Percentiles rank a stretch among this genome's conserved stretches.
phyloP scores from a whole-genome alignment of 2,329 filamentous ascomycete species.

The Teratosphaeria zuluensis region DNA sequence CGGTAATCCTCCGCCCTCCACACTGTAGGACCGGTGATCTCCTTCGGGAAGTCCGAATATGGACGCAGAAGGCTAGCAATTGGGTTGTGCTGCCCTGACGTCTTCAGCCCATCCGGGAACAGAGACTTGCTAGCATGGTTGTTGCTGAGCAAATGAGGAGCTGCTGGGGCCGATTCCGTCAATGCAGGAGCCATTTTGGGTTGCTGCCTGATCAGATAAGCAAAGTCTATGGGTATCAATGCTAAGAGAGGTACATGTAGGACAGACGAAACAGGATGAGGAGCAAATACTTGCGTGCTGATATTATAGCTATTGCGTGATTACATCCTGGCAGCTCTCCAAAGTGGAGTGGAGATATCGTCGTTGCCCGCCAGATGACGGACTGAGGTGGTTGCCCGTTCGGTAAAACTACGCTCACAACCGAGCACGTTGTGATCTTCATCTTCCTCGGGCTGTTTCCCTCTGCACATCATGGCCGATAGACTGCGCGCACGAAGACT shows the following conservation, averaged over 20 bases:
- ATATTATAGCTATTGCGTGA: neutral
- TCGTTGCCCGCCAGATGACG: neutral
- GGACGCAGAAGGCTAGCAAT: slow-evolving; percentile 55
- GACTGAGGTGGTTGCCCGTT: no score
- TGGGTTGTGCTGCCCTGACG: slow-evolving; percentile 63
- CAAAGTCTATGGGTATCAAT: neutral
- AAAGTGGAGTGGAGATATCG: neutral
- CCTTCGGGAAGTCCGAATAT: slow-evolving; percentile 60
- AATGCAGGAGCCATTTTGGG: neutral
- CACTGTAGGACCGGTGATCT: slow-evolving; percentile 62
- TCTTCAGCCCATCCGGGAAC: slow-evolving; percentile 58
- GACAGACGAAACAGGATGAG: neutral
- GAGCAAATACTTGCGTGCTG: neutral
- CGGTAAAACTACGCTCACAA: neutral
- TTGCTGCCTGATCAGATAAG: neutral
- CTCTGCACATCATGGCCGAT: no score
- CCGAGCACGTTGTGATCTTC: neutral
- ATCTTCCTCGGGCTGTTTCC: no score
- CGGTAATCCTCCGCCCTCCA: slow-evolving; percentile 61
- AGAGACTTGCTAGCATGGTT: slow-evolving; percentile 27
- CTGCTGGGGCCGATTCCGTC: neutral
- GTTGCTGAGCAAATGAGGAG: neutral
- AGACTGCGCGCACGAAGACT: no score
- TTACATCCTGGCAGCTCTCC: neutral
- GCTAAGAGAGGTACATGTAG: neutral